phyloP scores from a whole-genome alignment of 164 flowering plant genomes.

The Aristolochia californica region DNA sequence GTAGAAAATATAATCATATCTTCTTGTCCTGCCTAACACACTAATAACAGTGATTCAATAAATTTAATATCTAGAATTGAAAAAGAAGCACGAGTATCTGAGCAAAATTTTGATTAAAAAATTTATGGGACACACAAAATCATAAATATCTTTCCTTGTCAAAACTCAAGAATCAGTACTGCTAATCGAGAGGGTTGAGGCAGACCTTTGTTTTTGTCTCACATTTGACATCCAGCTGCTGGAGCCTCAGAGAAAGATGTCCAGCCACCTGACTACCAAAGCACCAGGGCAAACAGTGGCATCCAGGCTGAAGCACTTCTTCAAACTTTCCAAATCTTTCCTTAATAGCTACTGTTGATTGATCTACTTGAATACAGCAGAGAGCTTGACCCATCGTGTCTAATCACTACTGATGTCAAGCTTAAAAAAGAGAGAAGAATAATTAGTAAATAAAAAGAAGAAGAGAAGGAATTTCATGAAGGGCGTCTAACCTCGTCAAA shows the following conservation, averaged over 20 bases:
- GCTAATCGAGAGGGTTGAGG: too few species aligned
- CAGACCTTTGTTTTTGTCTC: conserved; percentile 71
- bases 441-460: neutral
- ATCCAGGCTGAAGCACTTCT: conserved; percentile 65
- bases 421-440: neutral
- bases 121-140: too few species aligned
- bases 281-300: conserved; percentile 67
- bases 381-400: conserved; percentile 38
- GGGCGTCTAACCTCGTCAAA: neutral
- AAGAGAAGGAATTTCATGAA: too few species aligned
- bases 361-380: conserved; percentile 53
- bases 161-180: too few species aligned
- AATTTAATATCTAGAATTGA: too few species aligned
- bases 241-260: conserved; percentile 50
- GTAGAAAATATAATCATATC: too few species aligned
- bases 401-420: neutral
- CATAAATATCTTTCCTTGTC: too few species aligned
- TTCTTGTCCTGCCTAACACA: too few species aligned
- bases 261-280: conserved; percentile 56
- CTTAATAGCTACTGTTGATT: conserved; percentile 53
- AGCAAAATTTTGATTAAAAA: too few species aligned
- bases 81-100: too few species aligned
- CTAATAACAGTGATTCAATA: too few species aligned
- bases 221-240: conserved; percentile 66
- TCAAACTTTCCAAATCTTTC: conserved; percentile 57